Conservation (phyloP, 371 early-diverging fungal species). For the Rozella allomycis region DNA sequence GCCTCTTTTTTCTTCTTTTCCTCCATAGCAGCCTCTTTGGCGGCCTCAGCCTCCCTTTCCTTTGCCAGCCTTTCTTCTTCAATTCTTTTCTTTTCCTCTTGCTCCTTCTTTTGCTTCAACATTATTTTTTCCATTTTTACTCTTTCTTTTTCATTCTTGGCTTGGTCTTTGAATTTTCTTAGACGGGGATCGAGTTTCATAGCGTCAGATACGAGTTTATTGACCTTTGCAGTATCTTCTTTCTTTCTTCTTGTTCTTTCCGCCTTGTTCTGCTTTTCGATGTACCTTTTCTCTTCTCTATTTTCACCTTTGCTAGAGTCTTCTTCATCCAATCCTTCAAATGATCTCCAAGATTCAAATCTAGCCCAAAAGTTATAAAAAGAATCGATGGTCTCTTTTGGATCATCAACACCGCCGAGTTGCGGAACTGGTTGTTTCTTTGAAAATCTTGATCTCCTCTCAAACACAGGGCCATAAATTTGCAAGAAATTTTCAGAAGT, state of each 20-base stretch:
- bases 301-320: constrained; percentile 58
- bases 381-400: constrained; percentile 58
- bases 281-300: constrained; percentile 85
- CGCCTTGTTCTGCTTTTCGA: constrained; percentile 84
- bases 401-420: constrained; percentile 46
- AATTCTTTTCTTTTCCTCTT: constrained; percentile 1
- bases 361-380: constrained; percentile 94
- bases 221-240: constrained; percentile 80
- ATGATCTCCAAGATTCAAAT: constrained; percentile 92
- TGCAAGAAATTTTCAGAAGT: constrained; percentile 61
- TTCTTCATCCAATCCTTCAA: constrained; percentile 93
- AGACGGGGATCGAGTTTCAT: constrained; percentile 73
- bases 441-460: constrained; percentile 64
- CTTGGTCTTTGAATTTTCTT: constrained; percentile 64
- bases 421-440: constrained; percentile 58
- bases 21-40: not conserved
- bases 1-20: constrained; percentile 1
- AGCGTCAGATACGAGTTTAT: constrained; percentile 61
- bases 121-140: constrained; percentile 41
- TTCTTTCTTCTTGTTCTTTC: constrained; percentile 78
- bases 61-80: not conserved
- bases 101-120: not conserved
- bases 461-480: constrained; percentile 66
- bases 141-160: constrained; percentile 64
- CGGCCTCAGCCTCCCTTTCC: not conserved